A percentile compares a stretch with the other conserved stretches of the same genome.
These are phyloP conservation scores for Sphaerobolus stellatus DNA, from an alignment of 1,284 basidiomycete species.

Conservation along the genomic window DNA sequence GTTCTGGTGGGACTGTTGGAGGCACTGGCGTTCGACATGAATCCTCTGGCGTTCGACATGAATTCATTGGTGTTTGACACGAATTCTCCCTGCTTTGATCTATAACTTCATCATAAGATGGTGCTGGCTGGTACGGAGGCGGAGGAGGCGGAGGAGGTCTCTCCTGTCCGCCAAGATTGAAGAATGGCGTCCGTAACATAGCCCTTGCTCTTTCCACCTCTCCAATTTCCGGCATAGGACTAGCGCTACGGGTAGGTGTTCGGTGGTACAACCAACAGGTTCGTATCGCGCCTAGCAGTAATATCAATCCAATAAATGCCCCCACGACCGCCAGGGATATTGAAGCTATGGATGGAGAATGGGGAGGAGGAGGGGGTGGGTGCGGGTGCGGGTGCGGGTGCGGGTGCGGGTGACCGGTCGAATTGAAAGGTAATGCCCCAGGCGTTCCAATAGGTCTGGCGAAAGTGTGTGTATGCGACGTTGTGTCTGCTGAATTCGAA, in stretches of 20 bases:
- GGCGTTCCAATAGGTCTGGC: no score
- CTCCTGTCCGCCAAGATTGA: background rate
- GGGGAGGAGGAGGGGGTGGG: background rate
- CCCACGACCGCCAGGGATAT: conserved; percentile 10
- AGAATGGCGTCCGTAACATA: background rate
- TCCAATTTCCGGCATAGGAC: conserved; percentile 4
- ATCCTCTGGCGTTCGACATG: no score
- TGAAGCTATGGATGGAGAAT: background rate
- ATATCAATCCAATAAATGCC: conserved; percentile 3
- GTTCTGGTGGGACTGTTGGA: no score
- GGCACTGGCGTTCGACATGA: no score
- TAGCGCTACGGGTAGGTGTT: conserved; percentile 1
- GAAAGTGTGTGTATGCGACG: no score
- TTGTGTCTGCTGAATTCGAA: no score
- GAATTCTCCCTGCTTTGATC: no score
- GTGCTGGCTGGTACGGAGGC: conserved; percentile 10
- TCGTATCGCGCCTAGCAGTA: conserved; percentile 2
- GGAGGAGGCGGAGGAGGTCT: background rate
- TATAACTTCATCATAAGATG: background rate
- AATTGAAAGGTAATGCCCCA: background rate
- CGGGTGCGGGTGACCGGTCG: background rate
- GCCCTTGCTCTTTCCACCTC: conserved; percentile 7
- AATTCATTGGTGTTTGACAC: no score
- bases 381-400: background rate
- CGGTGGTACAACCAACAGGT: conserved; percentile 6